Conservation (phyloP, 148 eudicot species). For the Camellia japonica region DNA sequence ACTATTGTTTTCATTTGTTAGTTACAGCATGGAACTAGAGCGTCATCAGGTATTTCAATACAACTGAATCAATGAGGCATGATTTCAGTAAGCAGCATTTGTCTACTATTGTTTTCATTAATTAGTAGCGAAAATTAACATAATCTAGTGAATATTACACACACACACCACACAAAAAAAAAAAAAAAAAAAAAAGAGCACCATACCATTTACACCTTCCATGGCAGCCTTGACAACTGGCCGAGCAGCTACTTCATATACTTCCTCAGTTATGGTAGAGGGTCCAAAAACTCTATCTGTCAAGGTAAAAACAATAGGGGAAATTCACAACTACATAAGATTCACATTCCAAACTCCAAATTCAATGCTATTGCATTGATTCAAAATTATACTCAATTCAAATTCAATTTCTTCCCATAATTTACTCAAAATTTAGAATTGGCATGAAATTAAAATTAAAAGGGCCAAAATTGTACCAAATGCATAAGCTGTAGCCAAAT, state of each 20-base stretch:
- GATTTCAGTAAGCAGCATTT: too few relatives aligned
- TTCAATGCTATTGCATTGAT: not conserved
- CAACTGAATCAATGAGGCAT: not conserved
- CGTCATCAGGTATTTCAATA: not conserved
- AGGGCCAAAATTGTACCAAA: slow-evolving; percentile 51
- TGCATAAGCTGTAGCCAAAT: slow-evolving; percentile 79
- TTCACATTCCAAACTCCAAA: not conserved
- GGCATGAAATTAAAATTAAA: not conserved
- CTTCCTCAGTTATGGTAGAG: slow-evolving; percentile 69
- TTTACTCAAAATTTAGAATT: not conserved
- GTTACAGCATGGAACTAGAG: not conserved
- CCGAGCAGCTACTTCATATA: slow-evolving; percentile 89
- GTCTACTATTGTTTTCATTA: too few relatives aligned
- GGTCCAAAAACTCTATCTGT: slow-evolving; percentile 94
- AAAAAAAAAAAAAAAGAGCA: not conserved
- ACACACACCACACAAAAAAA: not conserved
- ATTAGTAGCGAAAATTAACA: too few relatives aligned
- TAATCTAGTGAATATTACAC: too few relatives aligned
- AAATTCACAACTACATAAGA: not conserved
- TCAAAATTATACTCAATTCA: not conserved
- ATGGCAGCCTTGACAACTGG: slow-evolving; percentile 92
- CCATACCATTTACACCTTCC: slow-evolving; percentile 97
- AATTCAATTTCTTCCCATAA: not conserved
- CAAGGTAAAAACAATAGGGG: not conserved
- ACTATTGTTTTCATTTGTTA: too few relatives aligned